These are phyloP conservation scores for Boletus fagicola DNA, from an alignment of 768 basidiomycete genomes.

Conservation along the genomic window DNA sequence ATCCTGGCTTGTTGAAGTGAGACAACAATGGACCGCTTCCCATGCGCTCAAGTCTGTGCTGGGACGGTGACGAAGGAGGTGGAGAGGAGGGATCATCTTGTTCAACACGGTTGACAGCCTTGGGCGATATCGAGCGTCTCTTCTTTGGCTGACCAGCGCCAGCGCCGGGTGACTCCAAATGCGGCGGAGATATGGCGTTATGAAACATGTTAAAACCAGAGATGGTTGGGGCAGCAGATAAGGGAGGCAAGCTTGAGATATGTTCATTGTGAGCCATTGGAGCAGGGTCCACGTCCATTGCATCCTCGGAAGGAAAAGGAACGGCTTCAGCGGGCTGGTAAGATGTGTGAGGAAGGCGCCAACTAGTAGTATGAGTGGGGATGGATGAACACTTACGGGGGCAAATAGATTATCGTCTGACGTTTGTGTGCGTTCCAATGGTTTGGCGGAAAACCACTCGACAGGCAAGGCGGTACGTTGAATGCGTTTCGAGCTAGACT, in stretches of 20 bases:
- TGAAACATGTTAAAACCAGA: slow-evolving; percentile 65
- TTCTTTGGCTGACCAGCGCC: slow-evolving; percentile 46
- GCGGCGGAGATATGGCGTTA: slow-evolving; percentile 48
- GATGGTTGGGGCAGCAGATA: slow-evolving; percentile 52
- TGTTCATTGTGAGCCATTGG: slow-evolving; percentile 39
- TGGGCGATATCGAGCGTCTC: slow-evolving; percentile 61
- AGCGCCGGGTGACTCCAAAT: slow-evolving; percentile 44
- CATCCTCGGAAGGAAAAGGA: slow-evolving; percentile 54
- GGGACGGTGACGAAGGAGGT: slow-evolving; percentile 46
- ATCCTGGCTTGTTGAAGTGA: slow-evolving; percentile 49
- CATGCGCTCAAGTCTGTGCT: slow-evolving; percentile 47
- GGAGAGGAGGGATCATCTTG: slow-evolving; percentile 49
- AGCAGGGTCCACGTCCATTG: slow-evolving; percentile 76
- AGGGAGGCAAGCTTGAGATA: slow-evolving; percentile 38
- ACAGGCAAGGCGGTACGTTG: slow-evolving; percentile 63
- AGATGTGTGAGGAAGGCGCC: slow-evolving; percentile 13
- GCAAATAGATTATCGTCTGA: slow-evolving; percentile 30
- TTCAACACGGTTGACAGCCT: slow-evolving; percentile 38
- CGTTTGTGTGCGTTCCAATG: slow-evolving; percentile 18
- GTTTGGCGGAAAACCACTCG: slow-evolving; percentile 50
- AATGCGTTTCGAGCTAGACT: slow-evolving; percentile 48
- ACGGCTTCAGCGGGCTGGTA: slow-evolving; percentile 36
- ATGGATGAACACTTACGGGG: slow-evolving; percentile 23
- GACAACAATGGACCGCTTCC: slow-evolving; percentile 33
- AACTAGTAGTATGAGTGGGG: not conserved